Percentiles rank a stretch among this genome's conserved stretches.
These are phyloP conservation scores for Leccinum insolens DNA, from an alignment of 1,284 basidiomycete genomes.

Conservation along the genomic window DNA sequence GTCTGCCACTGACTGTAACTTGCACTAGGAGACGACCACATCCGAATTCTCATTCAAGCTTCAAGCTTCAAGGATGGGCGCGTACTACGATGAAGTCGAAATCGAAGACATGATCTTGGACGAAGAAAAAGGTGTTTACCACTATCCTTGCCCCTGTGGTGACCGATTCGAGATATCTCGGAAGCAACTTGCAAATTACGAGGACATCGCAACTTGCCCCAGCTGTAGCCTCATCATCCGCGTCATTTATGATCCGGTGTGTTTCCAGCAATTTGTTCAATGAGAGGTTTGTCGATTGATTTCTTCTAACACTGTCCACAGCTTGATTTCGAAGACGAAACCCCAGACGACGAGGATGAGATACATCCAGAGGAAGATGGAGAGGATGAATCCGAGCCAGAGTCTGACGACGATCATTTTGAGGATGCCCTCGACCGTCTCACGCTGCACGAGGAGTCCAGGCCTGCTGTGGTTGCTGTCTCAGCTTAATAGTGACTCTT, in stretches of 20 bases:
- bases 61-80: not conserved
- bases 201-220: not conserved
- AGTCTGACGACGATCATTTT: not conserved
- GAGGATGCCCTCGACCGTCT: not conserved
- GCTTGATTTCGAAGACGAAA: slow-evolving; percentile 1
- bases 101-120: not conserved
- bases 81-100: not conserved
- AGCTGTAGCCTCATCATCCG: not conserved
- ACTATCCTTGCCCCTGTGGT: not conserved
- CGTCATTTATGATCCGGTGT: not conserved
- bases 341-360: not conserved
- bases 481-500: not conserved
- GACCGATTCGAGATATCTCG: slow-evolving; percentile 1
- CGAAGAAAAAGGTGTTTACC: not conserved
- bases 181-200: not conserved
- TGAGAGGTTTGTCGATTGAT: not conserved
- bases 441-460: not conserved
- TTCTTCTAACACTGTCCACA: not conserved
- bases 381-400: not conserved
- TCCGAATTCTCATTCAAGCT: too few species aligned
- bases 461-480: not conserved
- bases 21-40: too few species aligned
- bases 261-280: not conserved
- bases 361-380: not conserved
- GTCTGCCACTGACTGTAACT: too few species aligned